Evolutionary conservation across 257 asterid genomes (phyloP).

Genomic region (Petrea volubilis): DNA sequence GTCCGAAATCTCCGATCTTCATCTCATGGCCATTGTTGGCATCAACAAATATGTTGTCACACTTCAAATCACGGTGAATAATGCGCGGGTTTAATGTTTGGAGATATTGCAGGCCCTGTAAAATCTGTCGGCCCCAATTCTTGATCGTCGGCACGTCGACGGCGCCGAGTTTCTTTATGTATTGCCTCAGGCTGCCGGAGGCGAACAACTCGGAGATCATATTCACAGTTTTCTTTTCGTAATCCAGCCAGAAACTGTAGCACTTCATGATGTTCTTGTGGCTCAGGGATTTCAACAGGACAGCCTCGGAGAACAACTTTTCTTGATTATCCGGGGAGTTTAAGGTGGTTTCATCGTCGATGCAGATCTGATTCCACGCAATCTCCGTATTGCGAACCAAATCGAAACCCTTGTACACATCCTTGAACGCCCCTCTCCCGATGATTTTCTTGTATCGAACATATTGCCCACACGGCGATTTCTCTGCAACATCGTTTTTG

Average conservation of each 20-base stretch:
- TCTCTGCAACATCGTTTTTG: slow-evolving; percentile 23
- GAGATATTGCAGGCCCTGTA: slow-evolving; percentile 32
- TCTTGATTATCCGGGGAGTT: not conserved
- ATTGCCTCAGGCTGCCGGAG: slow-evolving; percentile 41
- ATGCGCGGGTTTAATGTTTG: slow-evolving; percentile 31
- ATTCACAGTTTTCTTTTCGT: slow-evolving; percentile 23
- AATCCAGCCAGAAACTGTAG: slow-evolving; percentile 39
- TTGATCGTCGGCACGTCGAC: slow-evolving; percentile 26
- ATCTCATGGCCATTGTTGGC: slow-evolving; percentile 15
- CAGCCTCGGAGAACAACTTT: slow-evolving; percentile 27
- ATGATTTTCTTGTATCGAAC: slow-evolving; percentile 30
- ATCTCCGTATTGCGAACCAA: slow-evolving; percentile 22
- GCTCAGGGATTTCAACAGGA: slow-evolving; percentile 31
- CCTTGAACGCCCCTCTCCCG: slow-evolving; percentile 46
- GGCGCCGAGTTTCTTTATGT: slow-evolving; percentile 18
- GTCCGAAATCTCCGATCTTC: slow-evolving; percentile 41
- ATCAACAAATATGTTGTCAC: slow-evolving; percentile 33
- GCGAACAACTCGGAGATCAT: slow-evolving; percentile 40
- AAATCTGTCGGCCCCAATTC: slow-evolving; percentile 39
- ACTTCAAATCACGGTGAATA: slow-evolving; percentile 42
- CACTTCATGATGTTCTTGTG: slow-evolving; percentile 48
- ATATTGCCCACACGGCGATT: slow-evolving; percentile 36
- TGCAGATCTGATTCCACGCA: slow-evolving; percentile 40
- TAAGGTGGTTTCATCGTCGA: slow-evolving; percentile 6
- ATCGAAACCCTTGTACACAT: slow-evolving; percentile 40